Conservation (phyloP, 805 yeast species). For the Candida golubevii region DNA sequence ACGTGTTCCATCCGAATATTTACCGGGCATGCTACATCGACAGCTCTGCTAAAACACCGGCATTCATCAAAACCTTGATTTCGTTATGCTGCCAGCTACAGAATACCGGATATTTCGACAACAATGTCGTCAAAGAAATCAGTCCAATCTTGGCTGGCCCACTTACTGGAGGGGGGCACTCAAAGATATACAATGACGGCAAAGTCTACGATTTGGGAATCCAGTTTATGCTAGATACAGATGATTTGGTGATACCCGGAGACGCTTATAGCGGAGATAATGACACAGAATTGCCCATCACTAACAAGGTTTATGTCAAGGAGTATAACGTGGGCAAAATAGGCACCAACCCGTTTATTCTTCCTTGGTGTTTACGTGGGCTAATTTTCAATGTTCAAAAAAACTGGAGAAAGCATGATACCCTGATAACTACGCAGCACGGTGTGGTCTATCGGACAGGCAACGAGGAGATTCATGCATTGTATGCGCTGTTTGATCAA, state of each 20-base stretch:
- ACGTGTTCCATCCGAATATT: constrained; percentile 83
- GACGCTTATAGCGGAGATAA: background rate
- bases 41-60: constrained; percentile 71
- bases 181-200: constrained; percentile 79
- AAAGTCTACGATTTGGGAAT: constrained; percentile 80
- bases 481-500: constrained; percentile 67
- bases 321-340: constrained; percentile 60
- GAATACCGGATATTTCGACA: constrained; percentile 78
- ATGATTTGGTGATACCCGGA: constrained; percentile 45
- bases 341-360: constrained; percentile 74
- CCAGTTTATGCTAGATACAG: constrained; percentile 70
- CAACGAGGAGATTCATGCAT: constrained; percentile 51
- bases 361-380: constrained; percentile 94
- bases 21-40: constrained; percentile 88
- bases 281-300: constrained; percentile 23
- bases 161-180: constrained; percentile 93
- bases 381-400: constrained; percentile 54
- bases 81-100: constrained; percentile 68
- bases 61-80: constrained; percentile 70
- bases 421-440: constrained; percentile 34
- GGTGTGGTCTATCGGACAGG: constrained; percentile 22
- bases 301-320: constrained; percentile 34
- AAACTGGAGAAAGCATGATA: constrained; percentile 33
- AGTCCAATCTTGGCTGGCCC: constrained; percentile 70
- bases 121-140: constrained; percentile 79